Conservation (phyloP, 805 yeast species). For the Candida caryicola region DNA sequence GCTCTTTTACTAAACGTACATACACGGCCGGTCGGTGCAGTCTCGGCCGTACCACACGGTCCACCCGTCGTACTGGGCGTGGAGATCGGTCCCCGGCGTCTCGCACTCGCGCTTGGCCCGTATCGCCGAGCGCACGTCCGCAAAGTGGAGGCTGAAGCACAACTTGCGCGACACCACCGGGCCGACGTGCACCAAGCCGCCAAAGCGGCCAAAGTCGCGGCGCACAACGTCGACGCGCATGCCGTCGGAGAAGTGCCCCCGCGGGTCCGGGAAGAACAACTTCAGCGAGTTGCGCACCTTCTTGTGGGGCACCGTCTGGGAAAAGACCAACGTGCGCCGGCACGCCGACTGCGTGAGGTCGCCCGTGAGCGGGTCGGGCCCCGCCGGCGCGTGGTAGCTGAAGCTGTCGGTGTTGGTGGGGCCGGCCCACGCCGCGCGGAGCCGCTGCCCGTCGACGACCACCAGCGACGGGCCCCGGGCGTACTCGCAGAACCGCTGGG, state of each 20-base stretch:
- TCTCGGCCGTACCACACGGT: slow-evolving; percentile 64
- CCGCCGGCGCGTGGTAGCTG: slow-evolving; percentile 16
- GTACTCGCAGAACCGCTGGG: slow-evolving; percentile 51
- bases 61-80: slow-evolving; percentile 57
- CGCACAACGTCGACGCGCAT: slow-evolving; percentile 45
- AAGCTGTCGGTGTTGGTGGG: slow-evolving; percentile 21
- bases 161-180: slow-evolving; percentile 68
- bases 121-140: slow-evolving; percentile 58
- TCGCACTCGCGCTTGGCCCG: slow-evolving; percentile 45
- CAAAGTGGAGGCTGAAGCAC: slow-evolving; percentile 58
- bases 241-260: slow-evolving; percentile 36
- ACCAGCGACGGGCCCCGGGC: slow-evolving; percentile 50
- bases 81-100: slow-evolving; percentile 29
- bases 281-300: slow-evolving; percentile 20
- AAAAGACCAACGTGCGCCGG: slow-evolving; percentile 51
- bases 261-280: slow-evolving; percentile 43
- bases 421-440: slow-evolving; percentile 48
- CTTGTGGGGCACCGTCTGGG: slow-evolving; percentile 24
- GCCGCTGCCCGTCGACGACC: slow-evolving; percentile 53
- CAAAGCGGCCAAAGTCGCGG: slow-evolving; percentile 54
- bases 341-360: slow-evolving; percentile 46
- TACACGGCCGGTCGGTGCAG: slow-evolving; percentile 57
- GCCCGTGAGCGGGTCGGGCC: slow-evolving; percentile 21
- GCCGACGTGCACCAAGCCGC: slow-evolving; percentile 56
- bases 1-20: too few relatives aligned